Conservation (phyloP, 352 stramenopile species). For the Peronospora farinosa region DNA sequence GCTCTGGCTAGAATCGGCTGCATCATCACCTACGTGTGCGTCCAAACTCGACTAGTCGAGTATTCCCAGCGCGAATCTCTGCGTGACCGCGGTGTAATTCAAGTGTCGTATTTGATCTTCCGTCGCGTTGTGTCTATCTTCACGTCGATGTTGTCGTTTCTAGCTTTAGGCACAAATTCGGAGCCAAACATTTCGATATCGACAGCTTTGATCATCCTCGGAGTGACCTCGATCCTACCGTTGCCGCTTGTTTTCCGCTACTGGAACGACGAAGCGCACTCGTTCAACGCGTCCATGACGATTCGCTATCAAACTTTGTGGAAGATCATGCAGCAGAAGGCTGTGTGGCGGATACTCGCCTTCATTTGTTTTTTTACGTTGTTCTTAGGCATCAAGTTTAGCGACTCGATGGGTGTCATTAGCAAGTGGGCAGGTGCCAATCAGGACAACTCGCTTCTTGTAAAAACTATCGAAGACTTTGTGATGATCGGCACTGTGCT, state of each 20-base stretch:
- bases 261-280: slow-evolving; percentile 66
- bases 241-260: slow-evolving; percentile 43
- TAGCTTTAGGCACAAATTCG: slow-evolving; percentile 32
- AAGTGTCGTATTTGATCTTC: slow-evolving; percentile 59
- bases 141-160: slow-evolving; percentile 46
- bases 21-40: slow-evolving; percentile 55
- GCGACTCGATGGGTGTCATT: slow-evolving; percentile 36
- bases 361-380: slow-evolving; percentile 59
- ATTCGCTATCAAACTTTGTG: slow-evolving; percentile 56
- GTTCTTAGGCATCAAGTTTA: slow-evolving; percentile 55
- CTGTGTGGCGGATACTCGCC: slow-evolving; percentile 57
- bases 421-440: slow-evolving; percentile 35
- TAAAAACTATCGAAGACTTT: slow-evolving; percentile 40
- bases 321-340: slow-evolving; percentile 77
- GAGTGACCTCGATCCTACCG: slow-evolving; percentile 46
- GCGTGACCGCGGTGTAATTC: slow-evolving; percentile 47
- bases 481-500: slow-evolving; percentile 53
- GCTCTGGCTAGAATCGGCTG: slow-evolving; percentile 47
- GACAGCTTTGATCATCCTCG: slow-evolving; percentile 40
- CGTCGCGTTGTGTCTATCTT: slow-evolving; percentile 48
- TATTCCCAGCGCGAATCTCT: slow-evolving; percentile 58
- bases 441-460: slow-evolving; percentile 41
- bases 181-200: slow-evolving; percentile 40
- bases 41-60: slow-evolving; percentile 60
- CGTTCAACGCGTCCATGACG: slow-evolving; percentile 51